phyloP scores from a whole-genome alignment of 228 moss, liverwort and hornwort species.

The Sphagnum fallax region DNA sequence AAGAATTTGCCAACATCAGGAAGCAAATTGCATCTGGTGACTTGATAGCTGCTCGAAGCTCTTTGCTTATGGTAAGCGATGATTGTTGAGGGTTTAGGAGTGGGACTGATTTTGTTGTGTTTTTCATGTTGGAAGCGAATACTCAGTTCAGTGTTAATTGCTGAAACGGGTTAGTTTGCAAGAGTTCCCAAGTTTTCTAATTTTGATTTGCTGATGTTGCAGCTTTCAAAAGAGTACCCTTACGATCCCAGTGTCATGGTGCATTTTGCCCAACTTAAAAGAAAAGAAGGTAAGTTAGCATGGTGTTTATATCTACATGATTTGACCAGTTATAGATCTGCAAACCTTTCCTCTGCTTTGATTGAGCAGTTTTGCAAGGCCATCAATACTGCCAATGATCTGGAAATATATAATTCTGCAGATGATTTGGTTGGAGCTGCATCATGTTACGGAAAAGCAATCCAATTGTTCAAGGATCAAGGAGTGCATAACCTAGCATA shows the following conservation, averaged over 20 bases:
- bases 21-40: slow-evolving; percentile 44
- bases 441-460: slow-evolving; percentile 56
- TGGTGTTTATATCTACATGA: neutral
- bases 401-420: slow-evolving; percentile 12
- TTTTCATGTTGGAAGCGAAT: neutral
- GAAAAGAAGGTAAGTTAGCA: slow-evolving; percentile 44
- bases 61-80: slow-evolving; percentile 37
- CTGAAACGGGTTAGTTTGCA: neutral
- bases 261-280: slow-evolving; percentile 69
- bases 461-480: slow-evolving; percentile 39
- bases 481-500: slow-evolving; percentile 41
- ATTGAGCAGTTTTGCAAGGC: neutral
- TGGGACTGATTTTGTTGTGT: neutral
- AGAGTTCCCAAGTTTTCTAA: neutral
- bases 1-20: slow-evolving; percentile 35
- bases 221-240: slow-evolving; percentile 57
- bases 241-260: slow-evolving; percentile 50
- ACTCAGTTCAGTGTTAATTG: too few relatives aligned
- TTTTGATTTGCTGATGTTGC: slow-evolving; percentile 4
- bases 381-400: neutral
- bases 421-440: slow-evolving; percentile 69
- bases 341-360: neutral
- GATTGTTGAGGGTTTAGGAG: neutral
- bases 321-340: neutral
- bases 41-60: slow-evolving; percentile 30